A percentile compares a stretch with the other conserved stretches of the same genome.
These are phyloP conservation scores for Tympanopsis confertula DNA, from an alignment of 2,329 filamentous ascomycete species.

Conservation along the genomic window DNA sequence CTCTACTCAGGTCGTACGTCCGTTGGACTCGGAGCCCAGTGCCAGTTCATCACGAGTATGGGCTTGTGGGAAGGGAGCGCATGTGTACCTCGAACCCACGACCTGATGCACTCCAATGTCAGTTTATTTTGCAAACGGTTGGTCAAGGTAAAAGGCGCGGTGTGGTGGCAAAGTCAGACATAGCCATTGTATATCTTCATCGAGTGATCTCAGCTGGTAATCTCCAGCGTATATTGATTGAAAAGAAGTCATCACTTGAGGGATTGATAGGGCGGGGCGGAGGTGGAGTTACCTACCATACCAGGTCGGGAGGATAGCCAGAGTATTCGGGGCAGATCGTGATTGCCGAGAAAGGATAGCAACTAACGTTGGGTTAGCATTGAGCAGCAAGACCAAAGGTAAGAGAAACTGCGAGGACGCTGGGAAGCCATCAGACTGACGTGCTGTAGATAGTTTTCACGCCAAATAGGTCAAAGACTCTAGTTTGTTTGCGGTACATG, in stretches of 20 bases:
- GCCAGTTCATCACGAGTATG: slow-evolving; percentile 69
- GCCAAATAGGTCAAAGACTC: slow-evolving; percentile 87
- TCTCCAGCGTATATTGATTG: slow-evolving; percentile 73
- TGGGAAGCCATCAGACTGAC: slow-evolving; percentile 71
- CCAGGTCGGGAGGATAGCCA: slow-evolving; percentile 3
- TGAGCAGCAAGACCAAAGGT: slow-evolving; percentile 1
- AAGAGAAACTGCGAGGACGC: background rate
- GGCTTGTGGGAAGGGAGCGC: slow-evolving; percentile 7
- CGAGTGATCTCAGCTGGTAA: slow-evolving; percentile 77
- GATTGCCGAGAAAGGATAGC: background rate
- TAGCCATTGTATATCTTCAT: slow-evolving; percentile 81
- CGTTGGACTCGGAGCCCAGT: slow-evolving; percentile 82
- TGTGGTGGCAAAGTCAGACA: slow-evolving; percentile 48
- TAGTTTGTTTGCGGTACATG: slow-evolving; percentile 63
- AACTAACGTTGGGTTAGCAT: background rate
- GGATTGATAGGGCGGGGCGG: slow-evolving; percentile 6
- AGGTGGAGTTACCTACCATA: slow-evolving; percentile 17
- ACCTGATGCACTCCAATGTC: slow-evolving; percentile 5
- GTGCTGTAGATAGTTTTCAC: slow-evolving; percentile 80
- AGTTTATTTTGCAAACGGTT: slow-evolving; percentile 6
- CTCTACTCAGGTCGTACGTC: slow-evolving; percentile 60
- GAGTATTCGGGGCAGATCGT: too few relatives aligned
- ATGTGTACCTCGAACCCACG: background rate
- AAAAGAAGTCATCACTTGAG: slow-evolving; percentile 62
- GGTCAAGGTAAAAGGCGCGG: slow-evolving; percentile 4